Base-by-base conservation (phyloP, 495 filamentous ascomycete species). In the Talaromyces nanjingensis region DNA sequence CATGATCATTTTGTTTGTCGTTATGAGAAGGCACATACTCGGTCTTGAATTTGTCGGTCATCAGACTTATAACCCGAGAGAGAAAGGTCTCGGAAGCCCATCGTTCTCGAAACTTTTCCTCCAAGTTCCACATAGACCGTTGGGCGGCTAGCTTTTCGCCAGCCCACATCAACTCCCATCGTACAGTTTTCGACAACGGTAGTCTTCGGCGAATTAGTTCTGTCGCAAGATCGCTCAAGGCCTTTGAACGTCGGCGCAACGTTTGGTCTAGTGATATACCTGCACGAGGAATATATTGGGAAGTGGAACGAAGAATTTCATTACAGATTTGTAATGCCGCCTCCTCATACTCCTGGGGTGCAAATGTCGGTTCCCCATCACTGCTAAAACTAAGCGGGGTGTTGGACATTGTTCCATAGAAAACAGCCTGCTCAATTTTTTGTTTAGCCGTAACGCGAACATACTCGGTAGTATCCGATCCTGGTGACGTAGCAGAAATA, bases 401-500 rank as follows among this genome's bases (percentile, higher is more conserved):
- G 66, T 88, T 84, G 53, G 83, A 80, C 73, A 91, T 86, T 22
- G 84, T 85, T 1, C 93, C 91, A 71, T 89, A 98, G 76, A 96
- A 97, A 3, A 97, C 87, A 14, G 93, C 93, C 72, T 98, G 93
- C 68, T 97, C 92, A 52, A 99, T 81, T 73, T 93, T 97, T 70
- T 86, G 89, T 71, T 89, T 92, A 7, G 90, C 89, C 1, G 91
- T 91, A 20, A 93, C 80, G 25, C 73, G 72, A 12, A 69, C 67
- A 62, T 74, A 72, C 27, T 53, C 60, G 11, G 27, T 49, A 22
- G 39, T 29, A 22, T 80, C 77, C 3, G 70, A 63, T 12, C 68
- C 72, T 12, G 60, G 64, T 29, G 66, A 65, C 22, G 73, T 67
- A 45, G 76, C 73, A 56, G 72, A 83, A 42, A 97, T 74, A 63